phyloP scores from a whole-genome alignment of 441 rosid genomes.

The Pelargonium australe region DNA sequence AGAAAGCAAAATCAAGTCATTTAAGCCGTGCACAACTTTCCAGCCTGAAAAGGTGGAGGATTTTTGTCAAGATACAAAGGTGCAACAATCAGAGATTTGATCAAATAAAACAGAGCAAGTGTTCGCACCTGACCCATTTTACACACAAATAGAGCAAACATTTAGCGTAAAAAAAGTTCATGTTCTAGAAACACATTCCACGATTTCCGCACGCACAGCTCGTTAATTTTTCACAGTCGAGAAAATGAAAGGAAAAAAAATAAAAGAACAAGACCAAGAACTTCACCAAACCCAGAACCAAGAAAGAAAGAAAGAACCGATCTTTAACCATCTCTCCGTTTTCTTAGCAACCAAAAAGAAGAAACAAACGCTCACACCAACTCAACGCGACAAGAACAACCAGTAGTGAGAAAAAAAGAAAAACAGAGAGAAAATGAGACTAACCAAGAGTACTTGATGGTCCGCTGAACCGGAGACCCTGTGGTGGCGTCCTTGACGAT shows the following conservation, averaged over 20 bases:
- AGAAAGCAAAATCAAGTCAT: not conserved
- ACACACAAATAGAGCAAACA: not conserved
- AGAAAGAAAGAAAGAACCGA: not conserved
- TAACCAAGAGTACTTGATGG: slow-evolving; percentile 14
- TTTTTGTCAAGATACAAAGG: not conserved
- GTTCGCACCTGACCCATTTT: not conserved
- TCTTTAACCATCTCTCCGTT: not conserved
- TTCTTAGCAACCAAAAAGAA: not conserved
- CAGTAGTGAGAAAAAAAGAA: not conserved
- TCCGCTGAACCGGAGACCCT: not conserved
- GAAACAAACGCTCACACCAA: not conserved
- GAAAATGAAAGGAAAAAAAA: not conserved
- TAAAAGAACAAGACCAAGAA: not conserved
- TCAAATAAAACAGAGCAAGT: not conserved
- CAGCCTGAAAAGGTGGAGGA: not conserved
- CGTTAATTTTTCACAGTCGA: not conserved
- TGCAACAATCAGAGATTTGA: no score
- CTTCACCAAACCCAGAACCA: not conserved
- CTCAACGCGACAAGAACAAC: not conserved
- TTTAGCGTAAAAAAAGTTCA: not conserved
- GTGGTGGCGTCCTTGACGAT: not conserved
- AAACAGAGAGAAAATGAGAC: not conserved
- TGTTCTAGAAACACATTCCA: not conserved
- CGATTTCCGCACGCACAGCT: not conserved
- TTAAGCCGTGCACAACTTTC: not conserved